Evolutionary conservation across 2,329 filamentous ascomycete genomes (phyloP), one percentile per base, ranked within the genome.

Genomic region (Alternaria hordeiaustralica): DNA sequence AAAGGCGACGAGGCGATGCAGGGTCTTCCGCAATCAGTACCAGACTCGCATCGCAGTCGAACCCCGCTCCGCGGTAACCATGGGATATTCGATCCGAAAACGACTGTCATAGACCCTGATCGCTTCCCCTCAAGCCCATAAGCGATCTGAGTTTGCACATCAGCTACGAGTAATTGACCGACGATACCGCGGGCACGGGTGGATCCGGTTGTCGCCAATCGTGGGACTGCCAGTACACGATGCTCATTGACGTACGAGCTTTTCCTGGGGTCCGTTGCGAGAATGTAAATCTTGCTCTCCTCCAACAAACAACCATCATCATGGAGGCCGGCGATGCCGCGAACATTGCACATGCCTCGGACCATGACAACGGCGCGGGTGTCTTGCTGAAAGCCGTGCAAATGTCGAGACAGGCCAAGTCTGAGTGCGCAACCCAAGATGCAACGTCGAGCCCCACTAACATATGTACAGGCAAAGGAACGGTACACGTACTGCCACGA

Each of bases 11-110:
- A 60, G 43, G 33, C 15, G 55, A 45, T 36, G 58, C 58, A 49
- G 53, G 58, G 53, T 53, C 49, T 25, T 60, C 28, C 36, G 28
- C 28, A 23, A 21, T 41, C 49, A 36, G 57, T 55, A 55, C 57
- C 49, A 44, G 26, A 25, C 28, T 49, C 11, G 18, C 15, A 60
- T 30, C 28, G 26, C 13, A 33, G 8, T 50, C 11, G 23, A 56
- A 60, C 58, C 58, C 58, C 58, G 44, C 58, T 60, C 46, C 15
- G 33, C 44, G 21, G 15, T 26, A 30, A 36, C 41, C 20, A 60
- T 36, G 44, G 33, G 46, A 25, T 28, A 13, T 54, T 45, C 50
- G 43, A 49, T 30, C 20, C 18, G 10, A 15, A 23, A 46, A 25
- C 30, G 45, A 44, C 36, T 46, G 11, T 33, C 30, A 28, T 21